Evolutionary conservation across 306 rosid genomes (phyloP).

Genomic region (Vachellia pachyceras): DNA sequence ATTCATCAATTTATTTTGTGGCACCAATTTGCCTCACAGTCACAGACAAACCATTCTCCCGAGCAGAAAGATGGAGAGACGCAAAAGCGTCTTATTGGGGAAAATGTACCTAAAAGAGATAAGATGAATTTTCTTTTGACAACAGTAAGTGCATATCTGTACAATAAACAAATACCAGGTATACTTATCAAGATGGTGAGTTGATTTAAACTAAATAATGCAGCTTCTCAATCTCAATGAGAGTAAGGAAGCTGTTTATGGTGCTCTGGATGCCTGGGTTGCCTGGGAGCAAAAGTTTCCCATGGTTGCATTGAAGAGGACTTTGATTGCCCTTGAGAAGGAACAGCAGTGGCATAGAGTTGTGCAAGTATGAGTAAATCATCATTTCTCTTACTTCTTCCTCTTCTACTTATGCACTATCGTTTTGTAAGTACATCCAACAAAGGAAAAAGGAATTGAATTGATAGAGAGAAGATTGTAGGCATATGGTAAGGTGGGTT

Average conservation of each 20-base stretch:
- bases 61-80: background rate
- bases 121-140: conserved; percentile 42
- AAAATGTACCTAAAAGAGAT: conserved; percentile 49
- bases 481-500: background rate
- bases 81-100: conserved; percentile 41
- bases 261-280: conserved; percentile 93
- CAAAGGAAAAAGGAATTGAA: background rate
- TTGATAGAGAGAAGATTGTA: background rate
- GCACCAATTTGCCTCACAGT: conserved; percentile 14
- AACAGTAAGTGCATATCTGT: conserved; percentile 40
- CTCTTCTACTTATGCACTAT: conserved; percentile 18
- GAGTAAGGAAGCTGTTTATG: conserved; percentile 80
- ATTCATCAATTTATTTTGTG: conserved; percentile 4
- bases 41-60: conserved; percentile 28
- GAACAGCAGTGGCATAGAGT: conserved; percentile 90
- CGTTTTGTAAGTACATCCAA: conserved; percentile 4
- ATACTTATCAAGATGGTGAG: background rate
- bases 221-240: conserved; percentile 77
- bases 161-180: background rate
- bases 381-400: background rate
- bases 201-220: conserved; percentile 44
- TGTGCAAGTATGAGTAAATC: conserved; percentile 62
- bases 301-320: conserved; percentile 61
- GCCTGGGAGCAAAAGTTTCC: conserved; percentile 92
- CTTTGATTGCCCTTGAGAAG: conserved; percentile 72